Percentiles rank a stretch among this genome's conserved stretches.
phyloP scores from a whole-genome alignment of 305 asterid species.

The Solanum aculeatissimum region DNA sequence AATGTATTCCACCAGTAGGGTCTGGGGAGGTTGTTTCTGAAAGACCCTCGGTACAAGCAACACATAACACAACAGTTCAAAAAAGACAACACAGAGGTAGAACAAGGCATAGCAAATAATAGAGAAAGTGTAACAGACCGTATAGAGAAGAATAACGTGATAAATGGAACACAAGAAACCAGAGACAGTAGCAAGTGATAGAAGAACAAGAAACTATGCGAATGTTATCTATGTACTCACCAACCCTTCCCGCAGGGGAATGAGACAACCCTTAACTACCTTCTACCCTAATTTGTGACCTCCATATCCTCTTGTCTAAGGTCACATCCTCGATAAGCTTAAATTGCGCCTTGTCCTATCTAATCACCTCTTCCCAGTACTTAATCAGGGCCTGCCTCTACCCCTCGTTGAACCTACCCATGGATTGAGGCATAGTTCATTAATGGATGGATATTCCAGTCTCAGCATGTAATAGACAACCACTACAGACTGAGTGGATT shows the following conservation, averaged over 20 bases:
- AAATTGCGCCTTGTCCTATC: background rate
- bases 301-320: background rate
- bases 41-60: too few relatives aligned
- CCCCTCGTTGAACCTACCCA: background rate
- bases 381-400: background rate
- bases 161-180: background rate
- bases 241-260: background rate
- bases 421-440: background rate
- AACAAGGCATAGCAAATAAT: too few relatives aligned
- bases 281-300: background rate
- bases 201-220: background rate
- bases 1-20: too few relatives aligned
- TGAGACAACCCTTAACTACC: background rate
- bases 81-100: too few relatives aligned
- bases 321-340: background rate
- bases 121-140: too few relatives aligned
- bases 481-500: background rate
- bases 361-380: background rate
- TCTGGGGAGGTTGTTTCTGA: too few relatives aligned
- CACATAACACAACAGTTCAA: too few relatives aligned
- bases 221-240: too few relatives aligned
- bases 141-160: too few relatives aligned
- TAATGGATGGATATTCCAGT: background rate
- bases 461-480: background rate
- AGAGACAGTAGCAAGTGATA: background rate